Percentiles rank a stretch among this genome's conserved stretches.
phyloP scores from a whole-genome alignment of 306 rosid species.

The Casuarina equisetifolia region DNA sequence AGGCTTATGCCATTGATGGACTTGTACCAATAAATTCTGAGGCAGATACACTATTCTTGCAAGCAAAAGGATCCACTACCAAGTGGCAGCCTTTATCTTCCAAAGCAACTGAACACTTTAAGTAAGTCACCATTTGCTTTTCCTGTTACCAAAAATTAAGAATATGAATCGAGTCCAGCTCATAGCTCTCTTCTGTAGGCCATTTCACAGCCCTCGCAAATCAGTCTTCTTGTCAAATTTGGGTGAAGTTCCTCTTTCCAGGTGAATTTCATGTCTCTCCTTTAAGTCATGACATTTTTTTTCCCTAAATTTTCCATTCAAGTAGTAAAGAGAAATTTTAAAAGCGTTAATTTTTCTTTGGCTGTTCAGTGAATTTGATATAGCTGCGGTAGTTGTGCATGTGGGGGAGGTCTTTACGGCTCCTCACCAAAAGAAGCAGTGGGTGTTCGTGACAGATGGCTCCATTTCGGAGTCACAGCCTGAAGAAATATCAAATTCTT shows the following conservation, averaged over 20 bases:
- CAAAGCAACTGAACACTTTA: slow-evolving; percentile 44
- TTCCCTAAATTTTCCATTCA: background rate
- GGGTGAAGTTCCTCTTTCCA: slow-evolving; percentile 65
- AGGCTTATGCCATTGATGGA: slow-evolving; percentile 68
- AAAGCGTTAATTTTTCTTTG: slow-evolving; percentile 7
- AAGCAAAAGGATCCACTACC: slow-evolving; percentile 64
- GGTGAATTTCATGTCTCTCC: slow-evolving; percentile 40
- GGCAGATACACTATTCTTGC: slow-evolving; percentile 61
- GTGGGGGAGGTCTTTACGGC: slow-evolving; percentile 65
- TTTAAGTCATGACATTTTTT: slow-evolving; percentile 16
- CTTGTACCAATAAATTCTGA: slow-evolving; percentile 61
- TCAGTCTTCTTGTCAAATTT: slow-evolving; percentile 58
- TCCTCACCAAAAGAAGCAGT: slow-evolving; percentile 68
- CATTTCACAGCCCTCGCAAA: slow-evolving; percentile 57
- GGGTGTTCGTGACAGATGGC: slow-evolving; percentile 87
- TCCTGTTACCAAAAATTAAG: slow-evolving; percentile 2
- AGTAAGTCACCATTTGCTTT: slow-evolving; percentile 37
- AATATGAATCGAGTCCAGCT: slow-evolving; percentile 15
- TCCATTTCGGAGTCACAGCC: slow-evolving; percentile 48
- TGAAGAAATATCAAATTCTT: slow-evolving; percentile 39
- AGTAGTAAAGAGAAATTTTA: slow-evolving; percentile 21
- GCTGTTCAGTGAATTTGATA: slow-evolving; percentile 70
- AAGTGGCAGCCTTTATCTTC: slow-evolving; percentile 74
- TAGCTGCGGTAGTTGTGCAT: slow-evolving; percentile 69
- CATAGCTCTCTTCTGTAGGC: slow-evolving; percentile 42